Evolutionary conservation across 352 stramenopile species (phyloP).

Genomic region (Globisporangium polare): DNA sequence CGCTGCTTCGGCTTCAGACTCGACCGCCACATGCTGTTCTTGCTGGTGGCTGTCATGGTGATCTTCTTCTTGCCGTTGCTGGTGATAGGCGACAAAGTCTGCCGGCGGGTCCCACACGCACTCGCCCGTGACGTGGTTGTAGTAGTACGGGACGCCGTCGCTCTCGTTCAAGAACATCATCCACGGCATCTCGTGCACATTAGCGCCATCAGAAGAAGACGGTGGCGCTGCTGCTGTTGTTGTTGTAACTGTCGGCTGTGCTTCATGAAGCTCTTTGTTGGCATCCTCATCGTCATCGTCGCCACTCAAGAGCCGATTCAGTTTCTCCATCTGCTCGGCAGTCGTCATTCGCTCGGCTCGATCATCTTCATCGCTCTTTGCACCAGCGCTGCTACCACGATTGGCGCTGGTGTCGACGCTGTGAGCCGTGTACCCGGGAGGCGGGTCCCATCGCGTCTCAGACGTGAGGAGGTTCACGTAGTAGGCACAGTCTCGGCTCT

Average conservation of each 20-base stretch:
- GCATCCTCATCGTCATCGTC: slow-evolving; percentile 24
- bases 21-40: not conserved
- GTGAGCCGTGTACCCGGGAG: slow-evolving; percentile 9
- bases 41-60: not conserved
- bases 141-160: slow-evolving; percentile 69
- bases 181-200: slow-evolving; percentile 26
- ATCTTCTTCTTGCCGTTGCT: slow-evolving; percentile 14
- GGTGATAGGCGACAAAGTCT: slow-evolving; percentile 43
- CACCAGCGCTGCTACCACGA: not conserved
- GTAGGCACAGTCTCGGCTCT: slow-evolving; percentile 32
- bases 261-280: not conserved
- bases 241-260: not conserved
- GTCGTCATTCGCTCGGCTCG: slow-evolving; percentile 31
- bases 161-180: slow-evolving; percentile 69
- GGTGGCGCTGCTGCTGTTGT: not conserved
- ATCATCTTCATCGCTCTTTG: not conserved
- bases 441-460: slow-evolving; percentile 50
- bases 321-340: slow-evolving; percentile 55
- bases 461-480: slow-evolving; percentile 51
- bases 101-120: slow-evolving; percentile 65
- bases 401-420: too few species aligned
- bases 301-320: slow-evolving; percentile 53
- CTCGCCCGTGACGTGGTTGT: slow-evolving; percentile 51
- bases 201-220: not conserved
- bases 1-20: not conserved